Base-by-base conservation (phyloP, 179 eudicot genomes). In the Gypsophila paniculata region DNA sequence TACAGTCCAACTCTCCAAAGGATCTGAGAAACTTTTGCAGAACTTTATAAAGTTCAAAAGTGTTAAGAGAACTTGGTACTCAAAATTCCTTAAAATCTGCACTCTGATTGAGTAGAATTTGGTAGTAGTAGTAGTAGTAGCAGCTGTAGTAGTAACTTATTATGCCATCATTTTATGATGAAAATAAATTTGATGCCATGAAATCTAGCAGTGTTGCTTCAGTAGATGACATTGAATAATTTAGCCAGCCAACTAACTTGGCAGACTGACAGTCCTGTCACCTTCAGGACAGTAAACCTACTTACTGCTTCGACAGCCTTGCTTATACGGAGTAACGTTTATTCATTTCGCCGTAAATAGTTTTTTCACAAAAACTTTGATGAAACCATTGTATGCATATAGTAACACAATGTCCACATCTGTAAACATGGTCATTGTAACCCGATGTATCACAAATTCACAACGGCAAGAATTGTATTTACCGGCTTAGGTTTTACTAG, bases 211-310 rank as follows among this genome's bases (percentile, higher is more conserved):
- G 22, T 6, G n/a, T 5, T 60, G 8, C 11, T n/a, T 36, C 18
- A 18, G 17, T 58, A 38, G 51, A 39, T 38, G 52, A 65, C 68
- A 42, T 65, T 65, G 29, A 65, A 18, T 39, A 65, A 6, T 6
- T 38, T 8, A 42, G 18, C 52, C 21, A 39, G 63, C 68, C 68
- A 65, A 65, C 68, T 21, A 65, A 65, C 18, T 39, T 42, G 52
- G 12, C 68, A 65, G 68, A 17, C 23, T 42, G 52, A 22, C 68
- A 65, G 68, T 36, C 23, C 67, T 62, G 67, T 38, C 68, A 65
- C 52, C 52, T 21, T 6, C 12, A 65, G 68, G 68, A 5, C 44
- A 21, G 42, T 18, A 39, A 13, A 17, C n/a, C 68, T 6, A 65
- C 23, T 52, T 65, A 65, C 19, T 42, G 68, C 51, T 39, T 39